Evolutionary conservation across 202 grass and related monocot genomes (phyloP).

Genomic region (Zoysia matrella): DNA sequence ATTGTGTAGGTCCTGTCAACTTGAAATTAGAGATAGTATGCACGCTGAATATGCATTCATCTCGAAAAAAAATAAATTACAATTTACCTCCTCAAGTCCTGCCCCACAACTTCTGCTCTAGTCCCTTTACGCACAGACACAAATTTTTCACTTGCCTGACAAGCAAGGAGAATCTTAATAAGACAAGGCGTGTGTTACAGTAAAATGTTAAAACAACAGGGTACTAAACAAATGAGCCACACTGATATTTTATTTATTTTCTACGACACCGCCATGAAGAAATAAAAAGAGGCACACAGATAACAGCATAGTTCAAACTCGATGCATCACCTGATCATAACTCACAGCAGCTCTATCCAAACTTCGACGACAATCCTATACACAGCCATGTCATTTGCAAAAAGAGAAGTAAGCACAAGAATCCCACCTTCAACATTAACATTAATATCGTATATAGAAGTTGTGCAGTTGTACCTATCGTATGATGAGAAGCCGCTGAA

Average conservation of each 20-base stretch:
- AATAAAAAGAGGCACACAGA: conserved; percentile 32
- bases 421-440: conserved; percentile 11
- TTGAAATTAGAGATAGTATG: conserved; percentile 33
- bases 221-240: conserved; percentile 8
- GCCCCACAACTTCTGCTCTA: conserved; percentile 69
- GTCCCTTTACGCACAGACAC: conserved; percentile 59
- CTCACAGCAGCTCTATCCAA: conserved; percentile 90
- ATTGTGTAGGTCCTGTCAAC: conserved; percentile 87
- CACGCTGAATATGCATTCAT: conserved; percentile 29
- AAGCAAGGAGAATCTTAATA: conserved; percentile 50
- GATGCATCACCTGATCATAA: conserved; percentile 86
- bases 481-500: conserved; percentile 5
- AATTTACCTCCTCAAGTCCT: conserved; percentile 84
- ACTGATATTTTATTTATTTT: conserved; percentile 6
- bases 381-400: background rate
- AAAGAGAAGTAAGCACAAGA: conserved; percentile 30
- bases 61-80: conserved; percentile 13
- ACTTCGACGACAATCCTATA: conserved; percentile 79
- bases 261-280: conserved; percentile 33
- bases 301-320: conserved; percentile 33
- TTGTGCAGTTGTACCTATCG: background rate
- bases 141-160: conserved; percentile 75
- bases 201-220: conserved; percentile 20
- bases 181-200: background rate
- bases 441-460: conserved; percentile 28